Base-by-base conservation (phyloP, 345 rosid genomes). In the Linum lewisii region DNA sequence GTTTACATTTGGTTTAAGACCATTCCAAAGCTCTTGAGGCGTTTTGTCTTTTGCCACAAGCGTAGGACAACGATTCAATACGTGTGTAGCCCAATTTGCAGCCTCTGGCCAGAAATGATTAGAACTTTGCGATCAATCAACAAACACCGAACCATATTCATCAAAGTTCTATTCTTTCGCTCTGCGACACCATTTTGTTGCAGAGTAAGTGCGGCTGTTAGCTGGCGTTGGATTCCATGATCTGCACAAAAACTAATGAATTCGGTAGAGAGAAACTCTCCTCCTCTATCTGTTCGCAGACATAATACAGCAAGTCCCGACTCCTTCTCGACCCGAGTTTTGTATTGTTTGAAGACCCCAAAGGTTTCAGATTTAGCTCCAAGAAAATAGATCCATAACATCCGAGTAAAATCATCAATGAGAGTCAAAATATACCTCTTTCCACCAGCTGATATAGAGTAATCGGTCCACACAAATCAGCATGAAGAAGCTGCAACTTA, bases 21-120 rank as follows among this genome's bases (percentile, higher is more conserved):
- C 16, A 7, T 0, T 42, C 47, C 47, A 42, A 16, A 42, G 11
- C 18, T 42, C 47, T 16, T 42, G 16, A n/a, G 47, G 37, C 2
- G 34, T 38, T 18, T n/a, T 5, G n/a, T 34, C 50, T 1, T 10
- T 34, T 6, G 7, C 22, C 2, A 42, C 61, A 16, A 21, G 11
- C 4, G 61, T 38, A 32, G 50, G 47, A 26, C 61, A 32, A 16
- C 25, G 7, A 21, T 58, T 58, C 5, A 58, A 16, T 6, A 58
- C 47, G 20, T 58, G 50, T 1, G 37, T 21, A 3, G 50, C 15
- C 61, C 49, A 58, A 2, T 29, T 21, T 7, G 34, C 61, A 13
- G 49, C 61, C 34, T 58, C 61, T 14, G 61, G 61, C 49, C 61
- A 58, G 47, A 58, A 58, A 18, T 18, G n/a, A 8, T 14, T 34